Percentiles rank a stretch among this genome's conserved stretches.
phyloP scores from a whole-genome alignment of 495 filamentous ascomycete species.

The Penicillium ucsense region DNA sequence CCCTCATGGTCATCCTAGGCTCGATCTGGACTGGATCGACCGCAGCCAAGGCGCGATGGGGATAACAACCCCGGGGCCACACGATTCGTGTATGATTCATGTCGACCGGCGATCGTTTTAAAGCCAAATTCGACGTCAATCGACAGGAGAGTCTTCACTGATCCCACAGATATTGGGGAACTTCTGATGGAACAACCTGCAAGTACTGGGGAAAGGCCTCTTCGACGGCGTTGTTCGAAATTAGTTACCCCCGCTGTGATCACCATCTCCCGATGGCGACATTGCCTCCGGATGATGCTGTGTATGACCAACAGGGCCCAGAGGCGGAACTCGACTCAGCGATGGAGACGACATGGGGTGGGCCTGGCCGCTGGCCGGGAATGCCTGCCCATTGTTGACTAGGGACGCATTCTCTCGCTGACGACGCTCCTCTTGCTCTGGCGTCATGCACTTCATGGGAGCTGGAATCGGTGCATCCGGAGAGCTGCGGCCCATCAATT shows the following conservation, averaged over 20 bases:
- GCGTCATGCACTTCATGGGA: constrained; percentile 39
- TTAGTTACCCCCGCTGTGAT: constrained; percentile 9
- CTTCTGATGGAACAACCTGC: no score
- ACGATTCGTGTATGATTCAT: constrained; percentile 8
- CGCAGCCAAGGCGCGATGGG: background rate
- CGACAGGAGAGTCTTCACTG: background rate
- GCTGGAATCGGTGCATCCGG: constrained; percentile 38
- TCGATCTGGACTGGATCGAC: background rate
- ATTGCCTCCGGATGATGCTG: constrained; percentile 18
- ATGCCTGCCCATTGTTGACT: constrained; percentile 15
- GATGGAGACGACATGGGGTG: constrained; percentile 28
- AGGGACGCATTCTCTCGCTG: constrained; percentile 31
- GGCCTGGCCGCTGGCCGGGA: constrained; percentile 17
- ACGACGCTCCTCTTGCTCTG: constrained; percentile 37
- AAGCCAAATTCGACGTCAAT: constrained; percentile 11
- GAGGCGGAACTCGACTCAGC: constrained; percentile 28
- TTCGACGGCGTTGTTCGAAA: background rate
- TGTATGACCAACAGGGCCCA: constrained; percentile 20
- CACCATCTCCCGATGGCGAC: constrained; percentile 14
- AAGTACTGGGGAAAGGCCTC: background rate
- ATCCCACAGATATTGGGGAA: no score
- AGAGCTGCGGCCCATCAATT: constrained; percentile 40
- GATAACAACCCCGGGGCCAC: constrained; percentile 9
- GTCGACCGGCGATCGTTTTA: background rate
- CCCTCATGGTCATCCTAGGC: background rate